A percentile compares a stretch with the other conserved stretches of the same genome.
phyloP scores from a whole-genome alignment of 2,329 filamentous ascomycete species.

The Teratosphaeriaceae sp. region DNA sequence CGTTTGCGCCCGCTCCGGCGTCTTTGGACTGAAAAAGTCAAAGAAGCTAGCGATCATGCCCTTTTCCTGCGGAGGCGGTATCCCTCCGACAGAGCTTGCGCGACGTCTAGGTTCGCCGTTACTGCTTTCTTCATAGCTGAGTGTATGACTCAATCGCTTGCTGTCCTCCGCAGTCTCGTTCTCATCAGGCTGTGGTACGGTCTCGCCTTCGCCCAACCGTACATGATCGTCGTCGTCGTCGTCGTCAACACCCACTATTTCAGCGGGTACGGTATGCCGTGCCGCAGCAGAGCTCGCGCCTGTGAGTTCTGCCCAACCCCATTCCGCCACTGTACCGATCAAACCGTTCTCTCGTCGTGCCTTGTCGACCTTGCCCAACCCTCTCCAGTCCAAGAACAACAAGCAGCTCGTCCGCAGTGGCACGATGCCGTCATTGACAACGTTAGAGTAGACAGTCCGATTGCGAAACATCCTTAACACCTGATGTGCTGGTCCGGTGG shows the following conservation, averaged over 20 bases:
- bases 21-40: constrained; percentile 63
- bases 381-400: constrained; percentile 96
- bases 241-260: constrained; percentile 16
- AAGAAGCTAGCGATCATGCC: constrained; percentile 51
- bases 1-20: constrained; percentile 21
- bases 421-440: constrained; percentile 96
- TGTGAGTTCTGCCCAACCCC: constrained; percentile 91
- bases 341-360: constrained; percentile 85
- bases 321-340: constrained; percentile 86
- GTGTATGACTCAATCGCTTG: constrained; percentile 17
- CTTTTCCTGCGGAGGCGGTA: constrained; percentile 24
- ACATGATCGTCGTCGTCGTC: constrained; percentile 23
- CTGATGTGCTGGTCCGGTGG: constrained; percentile 82
- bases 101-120: not conserved
- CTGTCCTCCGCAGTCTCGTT: constrained; percentile 60
- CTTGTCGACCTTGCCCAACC: constrained; percentile 87
- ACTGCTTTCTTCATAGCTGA: constrained; percentile 39
- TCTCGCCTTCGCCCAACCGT: constrained; percentile 21
- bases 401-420: constrained; percentile 90
- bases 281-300: constrained; percentile 57
- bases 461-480: constrained; percentile 85
- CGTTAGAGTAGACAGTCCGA: constrained; percentile 89
- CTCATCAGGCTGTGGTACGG: constrained; percentile 65
- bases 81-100: constrained; percentile 27
- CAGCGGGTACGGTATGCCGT: constrained; percentile 23